Base-by-base conservation (phyloP, 1,284 basidiomycete genomes). In the Cryptococcus deneoformans region DNA sequence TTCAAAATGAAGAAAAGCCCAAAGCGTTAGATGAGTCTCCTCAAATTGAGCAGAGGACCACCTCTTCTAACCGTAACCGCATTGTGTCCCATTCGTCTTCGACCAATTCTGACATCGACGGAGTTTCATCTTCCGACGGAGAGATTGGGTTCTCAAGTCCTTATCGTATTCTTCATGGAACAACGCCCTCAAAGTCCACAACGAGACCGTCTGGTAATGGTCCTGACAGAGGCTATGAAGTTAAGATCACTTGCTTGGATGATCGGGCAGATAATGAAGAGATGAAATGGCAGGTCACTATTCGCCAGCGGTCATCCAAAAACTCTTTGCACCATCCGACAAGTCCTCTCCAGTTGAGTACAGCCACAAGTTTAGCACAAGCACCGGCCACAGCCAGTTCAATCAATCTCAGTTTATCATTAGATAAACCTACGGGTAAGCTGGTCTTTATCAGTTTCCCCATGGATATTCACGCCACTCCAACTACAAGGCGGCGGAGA, bases 401-500 rank as follows among this genome's bases (percentile, higher is more conserved):
- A n/a, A 63, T 76, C 58, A 74, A 72, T 58, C 63, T 76, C 42
- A 69, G 68, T 6, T 58, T 74, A 46, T 60, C 68, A 9, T 61
- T 73, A 6, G 70, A 70, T 50, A 58, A 68, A 50, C 70, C 71
- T 3, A 64, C 61, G 2, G 73, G 73, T 35, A 71, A 69, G 53
- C 58, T 75, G 20, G 71, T 72, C 10, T 75, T 75, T 58, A 69
- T 72, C 52, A 54, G 65, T 7, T 65, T 71, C 47, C 68, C 72
- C 0, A 65, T 58, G 61, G 68, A 64, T 52, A 55, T 67, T 3
- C 59, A 68, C 44, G 64, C 64, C 12, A 69, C 69, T 9, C 69
- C 67, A 10, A 63, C 58, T 42, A 57, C 56, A 42, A 55, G 47
- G 52, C 46, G 50, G 16, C 40, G 16, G 16, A 12, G 12, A 42